These are phyloP conservation scores for Hortaea sp. DNA, from an alignment of 2,329 filamentous ascomycete genomes.

Conservation along the genomic window DNA sequence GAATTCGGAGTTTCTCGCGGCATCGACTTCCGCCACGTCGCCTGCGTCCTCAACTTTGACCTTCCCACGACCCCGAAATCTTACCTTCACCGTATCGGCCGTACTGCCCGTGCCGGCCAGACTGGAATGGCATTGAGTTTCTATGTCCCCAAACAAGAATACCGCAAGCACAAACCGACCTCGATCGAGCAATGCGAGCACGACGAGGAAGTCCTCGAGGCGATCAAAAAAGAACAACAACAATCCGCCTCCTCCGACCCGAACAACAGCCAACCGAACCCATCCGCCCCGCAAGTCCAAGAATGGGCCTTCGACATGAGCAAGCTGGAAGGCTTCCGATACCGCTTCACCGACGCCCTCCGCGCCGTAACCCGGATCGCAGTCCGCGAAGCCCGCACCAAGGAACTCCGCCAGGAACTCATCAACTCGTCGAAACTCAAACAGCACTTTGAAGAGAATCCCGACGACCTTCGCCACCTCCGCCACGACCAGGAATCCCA, in stretches of 20 bases:
- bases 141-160: conserved; percentile 71
- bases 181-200: conserved; percentile 63
- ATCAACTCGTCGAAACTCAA: conserved; percentile 91
- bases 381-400: conserved; percentile 77
- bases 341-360: conserved; percentile 86
- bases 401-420: conserved; percentile 80
- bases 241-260: conserved; percentile 62
- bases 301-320: conserved; percentile 93
- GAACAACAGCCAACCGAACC: conserved; percentile 68
- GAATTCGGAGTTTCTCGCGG: conserved; percentile 94
- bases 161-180: conserved; percentile 83
- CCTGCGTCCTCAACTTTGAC: conserved; percentile 94
- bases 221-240: conserved; percentile 67
- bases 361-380: conserved; percentile 82
- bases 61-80: conserved; percentile 79
- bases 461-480: conserved; percentile 73
- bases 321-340: conserved; percentile 86
- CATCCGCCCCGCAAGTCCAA: conserved; percentile 70
- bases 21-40: conserved; percentile 93
- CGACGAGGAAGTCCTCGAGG: conserved; percentile 74
- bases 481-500: conserved; percentile 76
- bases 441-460: conserved; percentile 95
- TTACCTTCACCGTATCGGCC: conserved; percentile 93
- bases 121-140: conserved; percentile 95
- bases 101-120: conserved; percentile 83